Base-by-base conservation (phyloP, 768 basidiomycete species). In the Termitomyces sp. region DNA sequence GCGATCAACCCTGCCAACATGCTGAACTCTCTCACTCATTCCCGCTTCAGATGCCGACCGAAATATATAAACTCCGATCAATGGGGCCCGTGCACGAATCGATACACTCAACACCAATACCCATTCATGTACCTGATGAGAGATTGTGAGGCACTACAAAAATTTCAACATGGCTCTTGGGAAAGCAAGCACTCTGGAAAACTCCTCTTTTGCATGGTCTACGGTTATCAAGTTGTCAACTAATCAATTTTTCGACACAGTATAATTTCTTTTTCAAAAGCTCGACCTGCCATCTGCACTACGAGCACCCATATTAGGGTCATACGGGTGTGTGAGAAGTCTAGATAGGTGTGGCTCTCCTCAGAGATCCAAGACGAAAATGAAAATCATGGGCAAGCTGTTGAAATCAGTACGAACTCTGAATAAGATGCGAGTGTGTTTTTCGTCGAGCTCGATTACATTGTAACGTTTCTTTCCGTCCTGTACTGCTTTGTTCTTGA, bases 1-100 rank as follows among this genome's bases (percentile, higher is more conserved):
- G 86, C 84, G 84, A 85, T 84, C 76, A 77, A 76, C 70, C 44
- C 62, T 60, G 51, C 59, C 64, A 65, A 63, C 58, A 57, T 60
- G 55, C 62, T 54, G 43, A 58, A 57, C 53, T 63, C 58, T 43
- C 60, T 49, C 66, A 54, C 57, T 62, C 58, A 58, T 55, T 59
- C 51, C 30, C 10, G 55, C 62, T 81, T 78, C 54, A 71, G 69
- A 65, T 80, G 76, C 78, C 78, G 80, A 65, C 64, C 49, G 21
- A 64, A 64, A n/a, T 51, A 48, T 8, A 7, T n/a, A 31, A 54
- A 56, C 54, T 58, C 57, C 56, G 51, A 53, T 47, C 21, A 33
- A 8, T 31, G 43, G 30, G 60, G 62, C 50, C 62, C 62, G 60
- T 63, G 62, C 62, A 47, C 50, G 15, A 15, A 17, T 28, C n/a